Evolutionary conservation across 1,284 basidiomycete genomes (phyloP).

Genomic region (Trichosporon ovoides): DNA sequence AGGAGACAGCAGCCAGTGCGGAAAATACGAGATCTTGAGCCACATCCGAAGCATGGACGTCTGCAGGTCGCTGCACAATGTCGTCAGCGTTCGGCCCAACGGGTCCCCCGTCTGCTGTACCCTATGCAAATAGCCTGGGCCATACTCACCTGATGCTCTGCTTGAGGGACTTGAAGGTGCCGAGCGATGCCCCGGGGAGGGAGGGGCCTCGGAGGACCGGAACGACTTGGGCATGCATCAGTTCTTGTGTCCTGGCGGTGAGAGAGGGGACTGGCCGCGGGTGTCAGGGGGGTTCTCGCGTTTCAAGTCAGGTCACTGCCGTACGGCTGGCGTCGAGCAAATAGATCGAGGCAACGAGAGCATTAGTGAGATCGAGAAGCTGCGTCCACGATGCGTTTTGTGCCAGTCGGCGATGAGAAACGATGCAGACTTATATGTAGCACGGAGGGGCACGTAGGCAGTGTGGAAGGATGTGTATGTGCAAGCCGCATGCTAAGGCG

Average conservation of each 20-base stretch:
- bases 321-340: background rate
- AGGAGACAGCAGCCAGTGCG: slow-evolving; percentile 6
- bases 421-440: background rate
- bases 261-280: too few relatives aligned
- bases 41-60: slow-evolving; percentile 3
- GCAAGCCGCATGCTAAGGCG: too few relatives aligned
- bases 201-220: background rate
- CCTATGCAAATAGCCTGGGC: background rate
- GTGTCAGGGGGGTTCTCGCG: too few relatives aligned
- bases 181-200: background rate
- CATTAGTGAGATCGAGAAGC: too few relatives aligned
- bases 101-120: background rate
- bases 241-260: background rate
- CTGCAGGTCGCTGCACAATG: background rate
- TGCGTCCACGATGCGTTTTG: background rate
- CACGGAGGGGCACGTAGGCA: background rate
- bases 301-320: too few relatives aligned
- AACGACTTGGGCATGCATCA: background rate
- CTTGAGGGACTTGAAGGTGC: background rate
- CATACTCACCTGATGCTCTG: background rate
- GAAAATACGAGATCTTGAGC: slow-evolving; percentile 6
- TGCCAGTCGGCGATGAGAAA: background rate
- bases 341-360: background rate
- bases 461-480: background rate
- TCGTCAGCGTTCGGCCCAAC: background rate